phyloP scores from a whole-genome alignment of 805 yeast genomes.

The Tetrapisispora iriomotensis region DNA sequence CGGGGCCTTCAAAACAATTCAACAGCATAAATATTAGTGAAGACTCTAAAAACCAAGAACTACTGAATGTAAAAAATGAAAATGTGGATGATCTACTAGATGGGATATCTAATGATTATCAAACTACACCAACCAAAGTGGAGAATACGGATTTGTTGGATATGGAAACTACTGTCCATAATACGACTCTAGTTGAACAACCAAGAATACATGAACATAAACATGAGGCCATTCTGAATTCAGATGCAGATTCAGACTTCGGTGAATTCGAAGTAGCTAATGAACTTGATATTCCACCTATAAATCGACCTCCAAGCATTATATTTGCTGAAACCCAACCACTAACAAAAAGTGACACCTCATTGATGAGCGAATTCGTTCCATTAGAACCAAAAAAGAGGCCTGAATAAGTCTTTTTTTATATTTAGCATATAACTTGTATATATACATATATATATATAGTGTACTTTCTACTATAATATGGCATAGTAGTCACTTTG shows the following conservation, averaged over 20 bases:
- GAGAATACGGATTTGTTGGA: too few relatives aligned
- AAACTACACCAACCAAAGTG: too few relatives aligned
- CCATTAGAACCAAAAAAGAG: conserved; percentile 24
- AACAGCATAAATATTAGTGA: too few relatives aligned
- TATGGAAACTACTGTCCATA: too few relatives aligned
- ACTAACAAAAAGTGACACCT: not conserved
- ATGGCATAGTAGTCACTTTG: too few relatives aligned
- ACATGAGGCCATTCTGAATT: not conserved
- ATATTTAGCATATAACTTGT: not conserved
- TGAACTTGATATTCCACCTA: not conserved
- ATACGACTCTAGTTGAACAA: not conserved
- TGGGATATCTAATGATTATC: too few relatives aligned
- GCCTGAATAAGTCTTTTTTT: not conserved
- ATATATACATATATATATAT: too few relatives aligned
- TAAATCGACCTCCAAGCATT: not conserved
- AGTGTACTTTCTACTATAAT: too few relatives aligned
- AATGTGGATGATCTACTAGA: too few relatives aligned
- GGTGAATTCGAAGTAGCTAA: conserved; percentile 18
- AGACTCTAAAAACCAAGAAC: too few relatives aligned
- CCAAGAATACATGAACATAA: not conserved
- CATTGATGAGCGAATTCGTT: conserved; percentile 15
- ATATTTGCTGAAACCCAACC: not conserved
- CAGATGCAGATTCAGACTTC: conserved; percentile 16
- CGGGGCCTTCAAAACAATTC: too few relatives aligned
- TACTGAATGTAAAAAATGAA: not conserved